Evolutionary conservation across 805 yeast species (phyloP).

Genomic region (Candida sonorensis): DNA sequence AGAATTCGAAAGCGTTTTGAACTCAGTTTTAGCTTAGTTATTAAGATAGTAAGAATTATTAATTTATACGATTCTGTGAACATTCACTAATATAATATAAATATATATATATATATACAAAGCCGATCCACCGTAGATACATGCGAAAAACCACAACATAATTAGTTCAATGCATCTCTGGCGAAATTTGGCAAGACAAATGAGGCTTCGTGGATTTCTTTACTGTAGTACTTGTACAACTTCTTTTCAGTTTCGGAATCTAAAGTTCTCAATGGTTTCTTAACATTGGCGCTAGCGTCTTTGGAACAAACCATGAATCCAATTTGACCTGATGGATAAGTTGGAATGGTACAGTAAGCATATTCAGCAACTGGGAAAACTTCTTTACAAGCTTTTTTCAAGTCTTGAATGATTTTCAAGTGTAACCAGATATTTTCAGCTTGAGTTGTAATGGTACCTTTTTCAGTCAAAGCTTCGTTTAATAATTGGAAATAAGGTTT

Average conservation of each 20-base stretch:
- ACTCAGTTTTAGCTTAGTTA: slow-evolving; percentile 6
- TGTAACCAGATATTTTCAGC: slow-evolving; percentile 77
- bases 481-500: slow-evolving; percentile 66
- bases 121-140: too few relatives aligned
- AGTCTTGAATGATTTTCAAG: slow-evolving; percentile 40
- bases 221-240: slow-evolving; percentile 58
- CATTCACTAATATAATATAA: too few relatives aligned
- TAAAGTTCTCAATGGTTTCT: slow-evolving; percentile 43
- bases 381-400: slow-evolving; percentile 39
- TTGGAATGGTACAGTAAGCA: slow-evolving; percentile 78
- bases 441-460: slow-evolving; percentile 76
- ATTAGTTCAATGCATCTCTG: slow-evolving; percentile 27
- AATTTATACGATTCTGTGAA: too few relatives aligned
- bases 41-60: too few relatives aligned
- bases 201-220: slow-evolving; percentile 60
- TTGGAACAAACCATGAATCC: slow-evolving; percentile 72
- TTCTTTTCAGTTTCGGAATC: slow-evolving; percentile 28
- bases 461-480: slow-evolving; percentile 49
- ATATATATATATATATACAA: too few relatives aligned
- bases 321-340: slow-evolving; percentile 83
- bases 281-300: slow-evolving; percentile 38
- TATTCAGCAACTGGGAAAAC: slow-evolving; percentile 61
- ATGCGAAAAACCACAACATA: too few relatives aligned
- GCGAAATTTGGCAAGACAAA: slow-evolving; percentile 84
- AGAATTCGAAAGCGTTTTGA: slow-evolving; percentile 18